Percentiles rank a stretch among this genome's conserved stretches.
Conservation (phyloP, 179 eudicot species). For the Vitellaria paradoxa region DNA sequence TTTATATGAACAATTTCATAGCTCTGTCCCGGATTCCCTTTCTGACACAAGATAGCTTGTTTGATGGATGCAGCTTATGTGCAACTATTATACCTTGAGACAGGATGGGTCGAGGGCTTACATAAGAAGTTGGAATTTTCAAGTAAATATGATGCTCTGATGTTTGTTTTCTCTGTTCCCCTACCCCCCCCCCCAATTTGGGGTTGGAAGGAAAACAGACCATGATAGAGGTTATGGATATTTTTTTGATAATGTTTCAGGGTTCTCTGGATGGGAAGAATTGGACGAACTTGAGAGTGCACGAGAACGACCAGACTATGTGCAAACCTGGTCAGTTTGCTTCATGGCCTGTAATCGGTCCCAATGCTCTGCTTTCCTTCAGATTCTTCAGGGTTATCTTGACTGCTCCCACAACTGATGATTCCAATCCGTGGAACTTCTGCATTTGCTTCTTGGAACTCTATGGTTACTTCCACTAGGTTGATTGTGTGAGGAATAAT, state of each 20-base stretch:
- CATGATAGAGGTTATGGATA: neutral
- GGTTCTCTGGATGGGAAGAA: constrained; percentile 81
- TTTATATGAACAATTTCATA: neutral
- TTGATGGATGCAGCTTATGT: constrained; percentile 74
- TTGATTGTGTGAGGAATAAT: neutral
- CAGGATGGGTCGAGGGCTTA: constrained; percentile 90
- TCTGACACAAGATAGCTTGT: neutral
- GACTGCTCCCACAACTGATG: constrained; percentile 75
- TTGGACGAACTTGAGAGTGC: constrained; percentile 81
- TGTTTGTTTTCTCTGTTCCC: neutral
- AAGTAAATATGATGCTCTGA: constrained; percentile 41
- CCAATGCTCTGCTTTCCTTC: constrained; percentile 77
- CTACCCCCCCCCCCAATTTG: neutral
- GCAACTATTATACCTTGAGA: constrained; percentile 90
- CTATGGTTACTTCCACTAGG: constrained; percentile 75
- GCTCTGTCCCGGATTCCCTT: neutral
- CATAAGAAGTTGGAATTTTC: constrained; percentile 78
- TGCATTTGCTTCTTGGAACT: constrained; percentile 93
- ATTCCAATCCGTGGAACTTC: constrained; percentile 67
- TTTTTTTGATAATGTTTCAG: constrained; percentile 28
- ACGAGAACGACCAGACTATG: constrained; percentile 75
- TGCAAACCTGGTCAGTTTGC: constrained; percentile 93
- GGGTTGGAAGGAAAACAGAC: neutral
- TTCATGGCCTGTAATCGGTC: constrained; percentile 73
- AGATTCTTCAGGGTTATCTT: constrained; percentile 74